phyloP scores from a whole-genome alignment of 2,329 filamentous ascomycete species.

The Ophiognomonia clavigignenti-juglandacearum region DNA sequence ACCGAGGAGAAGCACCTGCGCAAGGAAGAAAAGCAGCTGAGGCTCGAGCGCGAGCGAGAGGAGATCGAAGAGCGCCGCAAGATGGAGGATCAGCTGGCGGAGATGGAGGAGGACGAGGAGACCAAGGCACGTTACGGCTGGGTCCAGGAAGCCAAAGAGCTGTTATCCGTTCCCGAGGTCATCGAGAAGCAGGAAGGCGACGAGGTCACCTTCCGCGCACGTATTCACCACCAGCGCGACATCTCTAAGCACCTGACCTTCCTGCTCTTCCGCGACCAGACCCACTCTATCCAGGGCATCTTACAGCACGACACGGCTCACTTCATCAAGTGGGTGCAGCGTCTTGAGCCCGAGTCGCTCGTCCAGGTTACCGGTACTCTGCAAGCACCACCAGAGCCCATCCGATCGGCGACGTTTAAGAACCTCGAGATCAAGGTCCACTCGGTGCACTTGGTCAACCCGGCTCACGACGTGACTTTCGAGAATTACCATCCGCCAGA shows the following conservation, averaged over 20 bases:
- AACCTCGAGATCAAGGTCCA: constrained; percentile 70
- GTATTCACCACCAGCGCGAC: constrained; percentile 74
- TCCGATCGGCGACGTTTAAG: constrained; percentile 72
- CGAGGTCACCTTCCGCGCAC: constrained; percentile 62
- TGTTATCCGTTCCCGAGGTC: constrained; percentile 40
- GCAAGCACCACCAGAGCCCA: constrained; percentile 66
- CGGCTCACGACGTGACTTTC: constrained; percentile 43
- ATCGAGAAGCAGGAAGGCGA: constrained; percentile 49
- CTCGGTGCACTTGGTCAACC: constrained; percentile 46
- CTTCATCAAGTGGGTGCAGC: constrained; percentile 85
- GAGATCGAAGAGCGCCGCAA: constrained; percentile 26
- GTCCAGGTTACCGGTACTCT: constrained; percentile 71
- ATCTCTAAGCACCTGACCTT: constrained; percentile 82
- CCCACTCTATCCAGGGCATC: constrained; percentile 79
- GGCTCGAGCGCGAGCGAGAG: constrained; percentile 19
- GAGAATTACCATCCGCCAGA: constrained; percentile 43
- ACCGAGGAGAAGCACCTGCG: constrained; percentile 28
- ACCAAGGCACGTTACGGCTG: constrained; percentile 27
- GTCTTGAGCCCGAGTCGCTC: constrained; percentile 72
- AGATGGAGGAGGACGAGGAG: constrained; percentile 24
- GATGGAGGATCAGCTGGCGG: constrained; percentile 28
- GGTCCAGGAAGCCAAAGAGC: constrained; percentile 22
- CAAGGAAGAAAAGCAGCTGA: constrained; percentile 23
- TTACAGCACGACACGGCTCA: constrained; percentile 45
- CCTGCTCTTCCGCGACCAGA: constrained; percentile 79